These are phyloP conservation scores for Begonia masoniana DNA, from an alignment of 306 rosid species.

Conservation along the genomic window DNA sequence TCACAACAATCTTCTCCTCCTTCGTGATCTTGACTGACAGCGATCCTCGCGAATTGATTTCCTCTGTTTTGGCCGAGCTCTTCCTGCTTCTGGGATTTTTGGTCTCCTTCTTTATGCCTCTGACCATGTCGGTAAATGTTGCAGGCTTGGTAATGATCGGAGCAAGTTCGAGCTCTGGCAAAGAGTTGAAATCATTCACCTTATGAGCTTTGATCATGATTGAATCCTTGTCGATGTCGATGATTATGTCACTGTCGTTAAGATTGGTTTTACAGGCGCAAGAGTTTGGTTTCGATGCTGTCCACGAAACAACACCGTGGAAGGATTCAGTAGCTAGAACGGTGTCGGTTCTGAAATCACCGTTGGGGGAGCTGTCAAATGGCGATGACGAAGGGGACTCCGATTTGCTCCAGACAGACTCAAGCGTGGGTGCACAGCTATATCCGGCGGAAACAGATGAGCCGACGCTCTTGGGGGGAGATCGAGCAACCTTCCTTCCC, in stretches of 20 bases:
- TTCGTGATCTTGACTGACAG: slow-evolving; percentile 11
- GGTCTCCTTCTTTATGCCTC: slow-evolving; percentile 18
- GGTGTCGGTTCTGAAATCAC: slow-evolving; percentile 61
- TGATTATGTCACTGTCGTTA: slow-evolving; percentile 38
- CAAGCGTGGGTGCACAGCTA: slow-evolving; percentile 34
- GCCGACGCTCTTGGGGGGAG: slow-evolving; percentile 20
- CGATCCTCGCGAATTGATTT: slow-evolving; percentile 15
- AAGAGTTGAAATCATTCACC: slow-evolving; percentile 24
- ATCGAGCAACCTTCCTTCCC: slow-evolving; percentile 14
- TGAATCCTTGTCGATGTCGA: slow-evolving; percentile 38
- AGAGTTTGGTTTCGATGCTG: too few species aligned
- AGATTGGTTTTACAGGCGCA: neutral
- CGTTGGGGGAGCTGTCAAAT: slow-evolving; percentile 30
- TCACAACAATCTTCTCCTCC: too few species aligned
- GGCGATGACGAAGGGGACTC: slow-evolving; percentile 41
- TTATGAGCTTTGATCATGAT: slow-evolving; percentile 20
- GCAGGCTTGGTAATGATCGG: slow-evolving; percentile 57
- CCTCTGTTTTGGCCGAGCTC: slow-evolving; percentile 11
- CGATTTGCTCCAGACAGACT: slow-evolving; percentile 44
- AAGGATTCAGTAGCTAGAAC: slow-evolving; percentile 39
- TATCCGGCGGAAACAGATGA: slow-evolving; percentile 33
- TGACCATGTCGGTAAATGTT: slow-evolving; percentile 20
- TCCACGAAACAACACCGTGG: too few species aligned
- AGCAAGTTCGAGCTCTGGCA: slow-evolving; percentile 41
- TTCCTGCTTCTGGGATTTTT: slow-evolving; percentile 1